phyloP scores from a whole-genome alignment of 306 rosid genomes.

The Neltuma alba region DNA sequence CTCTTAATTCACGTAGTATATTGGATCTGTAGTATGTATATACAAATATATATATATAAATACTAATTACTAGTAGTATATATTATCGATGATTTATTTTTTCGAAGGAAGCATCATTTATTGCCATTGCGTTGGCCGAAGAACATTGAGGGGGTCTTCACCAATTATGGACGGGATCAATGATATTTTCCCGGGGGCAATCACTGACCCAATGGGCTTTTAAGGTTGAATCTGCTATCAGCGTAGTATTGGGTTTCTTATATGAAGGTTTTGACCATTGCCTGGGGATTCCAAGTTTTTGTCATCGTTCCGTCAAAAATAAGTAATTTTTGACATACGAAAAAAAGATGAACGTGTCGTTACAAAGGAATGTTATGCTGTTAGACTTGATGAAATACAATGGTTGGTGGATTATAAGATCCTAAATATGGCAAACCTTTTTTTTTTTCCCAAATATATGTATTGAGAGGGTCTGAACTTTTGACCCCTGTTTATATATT shows the following conservation, averaged over 20 bases:
- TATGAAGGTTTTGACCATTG: background rate
- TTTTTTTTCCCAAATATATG: too few relatives aligned
- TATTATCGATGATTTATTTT: background rate
- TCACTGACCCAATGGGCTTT: slow-evolving; percentile 21
- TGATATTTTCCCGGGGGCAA: background rate
- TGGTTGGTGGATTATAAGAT: too few relatives aligned
- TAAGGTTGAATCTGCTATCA: background rate
- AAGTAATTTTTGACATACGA: background rate
- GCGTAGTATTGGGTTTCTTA: slow-evolving; percentile 11
- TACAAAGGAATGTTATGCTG: background rate
- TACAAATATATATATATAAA: background rate
- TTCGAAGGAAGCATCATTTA: background rate
- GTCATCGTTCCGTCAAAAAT: background rate
- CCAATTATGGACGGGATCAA: background rate
- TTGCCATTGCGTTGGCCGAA: background rate
- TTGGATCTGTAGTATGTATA: background rate
- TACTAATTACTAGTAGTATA: background rate
- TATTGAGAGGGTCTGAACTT: background rate
- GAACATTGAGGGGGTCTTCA: background rate
- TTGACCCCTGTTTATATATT: background rate
- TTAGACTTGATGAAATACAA: background rate
- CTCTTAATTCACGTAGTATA: background rate
- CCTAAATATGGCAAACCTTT: too few relatives aligned
- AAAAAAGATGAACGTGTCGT: background rate
- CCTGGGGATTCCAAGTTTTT: background rate